Base-by-base conservation (phyloP, 129 eudicot species). In the Lactuca sativa region DNA sequence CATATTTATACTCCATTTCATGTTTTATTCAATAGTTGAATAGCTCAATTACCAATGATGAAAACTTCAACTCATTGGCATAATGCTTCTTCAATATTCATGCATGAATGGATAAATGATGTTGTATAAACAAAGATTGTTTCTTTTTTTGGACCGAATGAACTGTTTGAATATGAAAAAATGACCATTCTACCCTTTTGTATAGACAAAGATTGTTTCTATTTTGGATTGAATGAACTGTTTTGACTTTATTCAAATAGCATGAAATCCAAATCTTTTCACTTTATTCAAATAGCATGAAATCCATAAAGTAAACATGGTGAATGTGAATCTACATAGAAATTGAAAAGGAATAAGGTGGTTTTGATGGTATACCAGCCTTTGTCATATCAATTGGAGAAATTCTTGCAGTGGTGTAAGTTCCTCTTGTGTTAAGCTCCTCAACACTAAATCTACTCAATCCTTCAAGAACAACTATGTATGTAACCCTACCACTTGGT, bases 401-500 rank as follows among this genome's bases (percentile, higher is more conserved):
- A 65, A 92, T 92, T 53, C 79, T 80, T 61, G 95, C 98, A 40
- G 96, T 92, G 34, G 86, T 80, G 77, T 92, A 92, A 2, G 95
- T 69, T 74, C 98, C 98, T 80, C 83, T 86, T 13, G 95, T 89
- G 67, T 85, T 92, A 69, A 92, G 89, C 72, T 92, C 98, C 78
- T 86, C 89, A 54, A 92, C 98, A 68, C 63, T 86, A 79, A 92
- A 92, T 81, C 98, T 78, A 74, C 90, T 88, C 74, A 92, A 81
- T 9, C 98, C 96, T 86, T 92, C 98, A 31, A 92, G 98, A 75
- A 92, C 98, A 67, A 92, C 96, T 30, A 85, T 82, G 66, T 92
- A 92, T 4, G 98, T 92, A 59, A 92, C 96, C 76, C 91, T 86
- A 56, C 98, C 98, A 79, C 98, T 92, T 62, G 98, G 98, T 81